Evolutionary conservation across 1,284 basidiomycete genomes (phyloP), one percentile per base, ranked within the genome.

Genomic region (Pterulicium gracile): DNA sequence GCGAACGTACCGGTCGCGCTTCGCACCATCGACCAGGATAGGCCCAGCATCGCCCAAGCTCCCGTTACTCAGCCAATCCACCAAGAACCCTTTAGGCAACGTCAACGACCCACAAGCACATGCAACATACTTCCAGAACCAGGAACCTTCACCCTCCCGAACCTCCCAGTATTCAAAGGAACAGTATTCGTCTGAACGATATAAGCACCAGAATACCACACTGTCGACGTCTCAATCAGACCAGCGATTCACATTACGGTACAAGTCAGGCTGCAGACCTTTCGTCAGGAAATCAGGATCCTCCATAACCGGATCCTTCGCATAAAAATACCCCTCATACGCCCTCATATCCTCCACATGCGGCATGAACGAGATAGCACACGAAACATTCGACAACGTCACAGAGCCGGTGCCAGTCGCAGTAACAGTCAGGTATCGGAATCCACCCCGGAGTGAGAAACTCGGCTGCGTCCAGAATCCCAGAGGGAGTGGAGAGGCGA

Each of bases 141-240:
- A 1, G 68, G 63, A 48, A 73, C 63, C 0, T 75, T 75, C 0
- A 75, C 65, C 47, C 68, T 58, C n/a, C 27, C 27, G 19, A 41
- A 41, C 18, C 77, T 60, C 2, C 76, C 77, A 0, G 73, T 76
- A 49, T 78, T 49, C 15, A 77, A 46, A 0, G 75, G 63, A 0
- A 78, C 72, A 0, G 70, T 73, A 50, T 76, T 75, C 0, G 76
- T 77, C 54, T 79, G 76, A 5, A 79, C 73, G 0, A 76, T 79
- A 53, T 78, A 79, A 3, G 75, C 76, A 4, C 77, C 77, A 0
- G 76, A 66, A 54, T 77, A 79, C 76, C 77, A 79, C 3, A 77
- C 65, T 73, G 10, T n/a, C n/a, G 10, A n/a, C n/a, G 27, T 41
- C 39, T 15, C 18, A 10, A 41, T 7, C 39, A 41, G n/a, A 15